phyloP scores from a whole-genome alignment of 1,284 basidiomycete species.

The Sporisorium iseilematis-ciliati region DNA sequence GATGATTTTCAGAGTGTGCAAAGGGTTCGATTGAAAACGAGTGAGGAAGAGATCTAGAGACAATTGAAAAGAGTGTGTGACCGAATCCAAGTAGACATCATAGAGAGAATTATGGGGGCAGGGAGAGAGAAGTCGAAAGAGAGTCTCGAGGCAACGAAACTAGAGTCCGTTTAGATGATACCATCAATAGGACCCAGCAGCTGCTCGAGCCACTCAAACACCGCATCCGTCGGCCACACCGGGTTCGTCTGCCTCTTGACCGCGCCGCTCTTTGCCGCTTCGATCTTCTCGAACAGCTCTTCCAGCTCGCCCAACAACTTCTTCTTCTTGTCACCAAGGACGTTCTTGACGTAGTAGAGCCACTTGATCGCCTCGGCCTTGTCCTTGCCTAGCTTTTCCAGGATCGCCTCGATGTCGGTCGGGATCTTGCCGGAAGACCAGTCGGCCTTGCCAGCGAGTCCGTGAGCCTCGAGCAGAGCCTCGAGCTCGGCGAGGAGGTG shows the following conservation, averaged over 20 bases:
- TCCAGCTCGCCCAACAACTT: not conserved
- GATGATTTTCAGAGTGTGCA: too few species aligned
- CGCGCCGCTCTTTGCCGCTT: too few species aligned
- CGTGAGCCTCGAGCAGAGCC: not conserved
- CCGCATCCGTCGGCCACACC: not conserved
- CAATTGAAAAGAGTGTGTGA: not conserved
- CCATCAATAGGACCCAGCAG: not conserved
- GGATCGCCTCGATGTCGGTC: constrained; percentile 2
- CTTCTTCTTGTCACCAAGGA: not conserved
- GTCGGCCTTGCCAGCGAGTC: not conserved
- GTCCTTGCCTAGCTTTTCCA: not conserved
- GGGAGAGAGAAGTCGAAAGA: not conserved
- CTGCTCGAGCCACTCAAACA: not conserved
- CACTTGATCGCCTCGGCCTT: constrained; percentile 1
- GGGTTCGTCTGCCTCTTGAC: not conserved
- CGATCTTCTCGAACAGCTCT: not conserved
- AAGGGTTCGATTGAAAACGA: too few species aligned
- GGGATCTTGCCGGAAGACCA: not conserved
- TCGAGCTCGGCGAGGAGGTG: constrained; percentile 2
- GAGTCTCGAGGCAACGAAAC: too few species aligned
- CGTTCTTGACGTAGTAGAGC: constrained; percentile 3
- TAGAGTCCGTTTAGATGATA: not conserved
- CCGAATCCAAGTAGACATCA: not conserved
- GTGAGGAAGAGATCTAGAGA: too few species aligned
- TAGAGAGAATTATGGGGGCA: too few species aligned